These are phyloP conservation scores for Neofusicoccum sp. DNA, from an alignment of 2,329 filamentous ascomycete genomes.

Conservation along the genomic window DNA sequence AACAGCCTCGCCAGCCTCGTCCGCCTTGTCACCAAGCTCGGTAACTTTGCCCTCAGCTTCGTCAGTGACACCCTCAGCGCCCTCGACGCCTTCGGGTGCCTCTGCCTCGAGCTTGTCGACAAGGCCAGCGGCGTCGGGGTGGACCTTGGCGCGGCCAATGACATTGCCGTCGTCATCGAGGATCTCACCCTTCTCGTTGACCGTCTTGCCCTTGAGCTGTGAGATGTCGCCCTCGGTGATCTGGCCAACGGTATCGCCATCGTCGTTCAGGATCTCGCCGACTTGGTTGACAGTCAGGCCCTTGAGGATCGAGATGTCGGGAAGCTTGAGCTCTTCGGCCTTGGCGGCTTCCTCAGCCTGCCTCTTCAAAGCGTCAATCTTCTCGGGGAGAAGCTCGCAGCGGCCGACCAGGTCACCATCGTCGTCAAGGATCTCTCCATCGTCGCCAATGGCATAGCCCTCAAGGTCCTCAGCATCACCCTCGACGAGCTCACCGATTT, in stretches of 20 bases:
- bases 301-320: slow-evolving; percentile 47
- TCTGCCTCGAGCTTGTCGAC: slow-evolving; percentile 35
- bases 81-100: slow-evolving; percentile 25
- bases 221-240: slow-evolving; percentile 49
- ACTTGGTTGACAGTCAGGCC: slow-evolving; percentile 47
- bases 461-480: slow-evolving; percentile 53
- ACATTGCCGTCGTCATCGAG: slow-evolving; percentile 55
- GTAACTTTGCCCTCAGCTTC: background rate
- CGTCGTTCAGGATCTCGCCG: slow-evolving; percentile 51
- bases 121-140: slow-evolving; percentile 44
- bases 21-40: background rate
- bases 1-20: slow-evolving; percentile 26
- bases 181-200: slow-evolving; percentile 56
- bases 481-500: slow-evolving; percentile 50
- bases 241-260: slow-evolving; percentile 50
- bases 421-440: slow-evolving; percentile 56
- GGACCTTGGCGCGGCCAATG: slow-evolving; percentile 52
- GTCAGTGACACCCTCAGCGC: slow-evolving; percentile 8
- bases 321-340: slow-evolving; percentile 36
- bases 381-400: slow-evolving; percentile 49
- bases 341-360: slow-evolving; percentile 32
- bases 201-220: slow-evolving; percentile 47
- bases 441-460: slow-evolving; percentile 52
- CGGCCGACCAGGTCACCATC: slow-evolving; percentile 56
- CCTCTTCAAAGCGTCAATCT: slow-evolving; percentile 37